phyloP scores from a whole-genome alignment of 179 eudicot species.

The Actinidia polygama region DNA sequence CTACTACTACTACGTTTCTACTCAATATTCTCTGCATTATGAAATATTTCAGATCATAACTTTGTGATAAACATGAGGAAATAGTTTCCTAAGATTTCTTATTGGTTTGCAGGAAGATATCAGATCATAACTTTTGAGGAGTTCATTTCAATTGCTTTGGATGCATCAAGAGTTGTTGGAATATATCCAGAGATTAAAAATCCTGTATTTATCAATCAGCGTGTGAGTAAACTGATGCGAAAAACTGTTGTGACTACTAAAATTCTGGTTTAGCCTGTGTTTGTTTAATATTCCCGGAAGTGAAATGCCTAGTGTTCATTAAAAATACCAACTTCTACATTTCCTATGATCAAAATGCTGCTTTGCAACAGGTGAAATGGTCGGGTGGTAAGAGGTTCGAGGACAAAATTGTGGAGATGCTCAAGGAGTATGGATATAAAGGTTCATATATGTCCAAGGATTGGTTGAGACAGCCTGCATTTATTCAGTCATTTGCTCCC shows the following conservation, averaged over 20 bases:
- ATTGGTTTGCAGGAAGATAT: conserved; percentile 59
- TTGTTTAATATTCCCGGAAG: not conserved
- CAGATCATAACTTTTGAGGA: conserved; percentile 89
- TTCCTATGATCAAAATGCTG: too few species aligned
- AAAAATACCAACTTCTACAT: not conserved
- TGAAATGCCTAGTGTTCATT: not conserved
- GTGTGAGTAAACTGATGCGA: conserved; percentile 51
- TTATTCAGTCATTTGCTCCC: conserved; percentile 97
- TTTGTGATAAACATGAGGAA: too few species aligned
- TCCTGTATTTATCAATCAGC: conserved; percentile 83
- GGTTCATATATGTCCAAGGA: conserved; percentile 84
- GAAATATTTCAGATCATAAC: too few species aligned
- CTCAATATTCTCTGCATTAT: too few species aligned
- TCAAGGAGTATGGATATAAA: conserved; percentile 79
- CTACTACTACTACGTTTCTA: too few species aligned
- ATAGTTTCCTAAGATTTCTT: not conserved
- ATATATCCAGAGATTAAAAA: conserved; percentile 95
- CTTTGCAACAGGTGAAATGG: conserved; percentile 83
- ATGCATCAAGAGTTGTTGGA: conserved; percentile 88
- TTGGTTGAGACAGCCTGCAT: conserved; percentile 89
- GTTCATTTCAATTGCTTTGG: conserved; percentile 83
- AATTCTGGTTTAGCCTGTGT: not conserved
- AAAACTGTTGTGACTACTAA: not conserved
- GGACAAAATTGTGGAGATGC: conserved; percentile 78
- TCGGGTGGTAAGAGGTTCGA: conserved; percentile 72